These are phyloP conservation scores for Morella rubra DNA, from an alignment of 306 rosid genomes.

Conservation along the genomic window DNA sequence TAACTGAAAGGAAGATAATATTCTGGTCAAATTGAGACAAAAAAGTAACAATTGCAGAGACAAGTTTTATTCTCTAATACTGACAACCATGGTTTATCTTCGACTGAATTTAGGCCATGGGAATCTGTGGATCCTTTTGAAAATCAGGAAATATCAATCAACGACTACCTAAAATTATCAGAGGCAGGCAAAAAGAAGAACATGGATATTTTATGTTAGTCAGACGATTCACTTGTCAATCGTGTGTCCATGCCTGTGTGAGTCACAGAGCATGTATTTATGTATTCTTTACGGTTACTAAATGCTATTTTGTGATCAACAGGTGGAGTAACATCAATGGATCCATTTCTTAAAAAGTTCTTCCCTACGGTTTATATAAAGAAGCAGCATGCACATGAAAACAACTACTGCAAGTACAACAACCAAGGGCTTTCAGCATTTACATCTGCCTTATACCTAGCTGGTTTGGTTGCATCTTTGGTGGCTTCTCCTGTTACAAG, in stretches of 20 bases:
- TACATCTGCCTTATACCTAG: constrained; percentile 85
- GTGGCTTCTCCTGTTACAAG: constrained; percentile 79
- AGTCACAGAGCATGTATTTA: not conserved
- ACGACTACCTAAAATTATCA: not conserved
- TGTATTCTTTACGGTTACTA: not conserved
- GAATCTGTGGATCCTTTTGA: not conserved
- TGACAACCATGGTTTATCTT: constrained; percentile 1
- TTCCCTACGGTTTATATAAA: constrained; percentile 60
- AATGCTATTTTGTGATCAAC: constrained; percentile 15
- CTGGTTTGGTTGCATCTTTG: constrained; percentile 76
- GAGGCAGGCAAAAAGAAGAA: not conserved
- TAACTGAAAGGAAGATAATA: not conserved
- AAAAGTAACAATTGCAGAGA: not conserved
- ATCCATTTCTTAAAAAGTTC: constrained; percentile 71
- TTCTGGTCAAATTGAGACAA: not conserved
- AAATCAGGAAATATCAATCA: not conserved
- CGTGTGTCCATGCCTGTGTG: not conserved
- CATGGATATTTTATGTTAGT: not conserved
- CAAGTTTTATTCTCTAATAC: not conserved
- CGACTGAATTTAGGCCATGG: not conserved
- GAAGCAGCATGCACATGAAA: constrained; percentile 71
- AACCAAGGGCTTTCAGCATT: constrained; percentile 86
- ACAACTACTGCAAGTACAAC: constrained; percentile 86
- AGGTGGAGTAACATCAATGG: constrained; percentile 98
- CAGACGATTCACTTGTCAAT: not conserved